Base-by-base conservation (phyloP, 202 grass and related monocot genomes). In the Zizania palustris region DNA sequence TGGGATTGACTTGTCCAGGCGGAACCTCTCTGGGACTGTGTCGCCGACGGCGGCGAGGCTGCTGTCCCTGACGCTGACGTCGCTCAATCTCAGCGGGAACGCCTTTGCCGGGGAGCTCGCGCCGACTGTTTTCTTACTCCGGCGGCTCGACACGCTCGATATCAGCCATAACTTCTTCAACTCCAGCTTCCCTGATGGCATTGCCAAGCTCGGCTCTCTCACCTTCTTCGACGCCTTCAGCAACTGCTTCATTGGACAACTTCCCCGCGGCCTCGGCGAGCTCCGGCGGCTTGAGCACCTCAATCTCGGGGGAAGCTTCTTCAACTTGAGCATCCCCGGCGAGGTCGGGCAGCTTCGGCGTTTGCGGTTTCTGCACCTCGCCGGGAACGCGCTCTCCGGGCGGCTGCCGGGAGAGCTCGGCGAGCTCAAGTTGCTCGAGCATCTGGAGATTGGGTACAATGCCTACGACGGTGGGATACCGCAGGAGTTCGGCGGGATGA, bases 131-230 rank as follows among this genome's bases (percentile, higher is more conserved):
- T 81, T 97, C 83, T 59, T 69, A 21, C 95, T 97, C 65, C 56
- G 65, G 3, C 81, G 83, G 15, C 85, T 94, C 43, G 12, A 61
- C 9, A 14, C n/a, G 2, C 91, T 94, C 37, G 94, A 97, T 67
- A 44, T 97, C 53, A 89, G 91, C 80, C 89, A 78, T 78, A 97
- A 97, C 65, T 78, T 84, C 77, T 97, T 94, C 80, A 92, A 90
- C 76, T 79, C 85, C 61, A 83, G 89, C 20, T 78, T 97, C 71
- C 91, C 91, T 4, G 60, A 78, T 11, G 80, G 79, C 49, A 11
- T 90, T 38, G 83, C 73, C 28, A 50, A 4, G 41, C 87, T 93
- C 16, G 77, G 28, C 15, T 48, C 36, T 15, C 89, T 97, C 18
- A 18, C 38, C 3, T 44, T 15, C 5, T 18, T 94, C 38, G 72